phyloP scores from a whole-genome alignment of 805 yeast genomes.

The Yamadazyma philogaea region DNA sequence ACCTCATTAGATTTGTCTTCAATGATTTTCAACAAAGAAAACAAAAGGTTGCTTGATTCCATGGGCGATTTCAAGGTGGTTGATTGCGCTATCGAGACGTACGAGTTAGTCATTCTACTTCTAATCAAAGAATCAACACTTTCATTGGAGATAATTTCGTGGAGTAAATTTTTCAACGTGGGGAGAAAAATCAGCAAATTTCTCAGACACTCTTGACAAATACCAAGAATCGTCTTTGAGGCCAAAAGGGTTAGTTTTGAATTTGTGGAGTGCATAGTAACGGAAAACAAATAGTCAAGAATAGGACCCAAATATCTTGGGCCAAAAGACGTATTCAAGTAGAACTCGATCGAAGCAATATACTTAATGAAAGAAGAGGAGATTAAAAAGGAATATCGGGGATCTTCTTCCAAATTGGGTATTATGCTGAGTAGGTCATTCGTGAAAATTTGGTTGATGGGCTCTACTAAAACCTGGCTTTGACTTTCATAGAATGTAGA shows the following conservation, averaged over 20 bases:
- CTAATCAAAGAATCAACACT: slow-evolving; percentile 46
- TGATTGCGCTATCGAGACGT: slow-evolving; percentile 60
- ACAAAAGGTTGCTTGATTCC: slow-evolving; percentile 22
- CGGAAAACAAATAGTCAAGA: slow-evolving; percentile 52
- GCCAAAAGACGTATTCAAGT: slow-evolving; percentile 49
- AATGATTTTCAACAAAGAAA: slow-evolving; percentile 21
- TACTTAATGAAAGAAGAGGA: slow-evolving; percentile 51
- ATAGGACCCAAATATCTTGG: slow-evolving; percentile 44
- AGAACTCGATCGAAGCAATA: slow-evolving; percentile 59
- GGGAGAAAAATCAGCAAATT: slow-evolving; percentile 42
- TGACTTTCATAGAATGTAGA: slow-evolving; percentile 37
- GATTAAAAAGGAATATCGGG: slow-evolving; percentile 6
- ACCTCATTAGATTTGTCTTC: slow-evolving; percentile 2
- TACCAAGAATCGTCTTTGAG: slow-evolving; percentile 53
- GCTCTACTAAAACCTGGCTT: slow-evolving; percentile 21
- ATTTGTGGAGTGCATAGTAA: slow-evolving; percentile 22
- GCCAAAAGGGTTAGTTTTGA: slow-evolving; percentile 29
- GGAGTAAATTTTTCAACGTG: slow-evolving; percentile 46
- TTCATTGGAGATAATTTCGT: slow-evolving; percentile 43
- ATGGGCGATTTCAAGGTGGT: slow-evolving; percentile 41
- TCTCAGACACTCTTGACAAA: slow-evolving; percentile 53
- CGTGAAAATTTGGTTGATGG: slow-evolving; percentile 23
- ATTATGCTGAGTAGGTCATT: slow-evolving; percentile 11
- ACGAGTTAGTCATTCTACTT: slow-evolving; percentile 59
- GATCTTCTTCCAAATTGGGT: neutral